Evolutionary conservation across 1,284 basidiomycete genomes (phyloP).

Genomic region (Wolfiporia cocos): DNA sequence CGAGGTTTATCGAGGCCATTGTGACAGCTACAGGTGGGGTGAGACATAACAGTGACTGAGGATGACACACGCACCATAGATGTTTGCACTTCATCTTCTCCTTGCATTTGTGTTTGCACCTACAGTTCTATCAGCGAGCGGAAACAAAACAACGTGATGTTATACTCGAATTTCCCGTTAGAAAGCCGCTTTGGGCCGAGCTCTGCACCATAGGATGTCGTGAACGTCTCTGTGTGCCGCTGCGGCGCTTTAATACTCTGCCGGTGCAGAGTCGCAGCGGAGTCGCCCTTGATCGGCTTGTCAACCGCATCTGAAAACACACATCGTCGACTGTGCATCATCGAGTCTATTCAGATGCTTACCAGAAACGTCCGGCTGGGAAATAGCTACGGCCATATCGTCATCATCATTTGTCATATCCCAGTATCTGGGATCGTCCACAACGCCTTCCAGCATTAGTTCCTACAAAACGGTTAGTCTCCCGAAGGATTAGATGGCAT

Average conservation of each 20-base stretch:
- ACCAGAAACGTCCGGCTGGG: not conserved
- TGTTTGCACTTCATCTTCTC: constrained; percentile 71
- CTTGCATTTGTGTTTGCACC: constrained; percentile 78
- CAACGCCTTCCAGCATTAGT: constrained; percentile 52
- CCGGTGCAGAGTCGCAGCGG: not conserved
- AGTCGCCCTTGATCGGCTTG: not conserved
- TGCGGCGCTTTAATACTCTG: not conserved
- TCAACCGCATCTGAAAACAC: not conserved
- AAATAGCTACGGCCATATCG: constrained; percentile 7
- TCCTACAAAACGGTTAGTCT: not conserved
- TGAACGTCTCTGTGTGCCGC: constrained; percentile 17
- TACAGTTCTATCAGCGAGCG: constrained; percentile 21
- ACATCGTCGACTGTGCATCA: not conserved
- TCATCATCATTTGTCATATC: constrained; percentile 41
- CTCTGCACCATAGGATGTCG: not conserved
- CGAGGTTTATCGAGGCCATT: constrained; percentile 58
- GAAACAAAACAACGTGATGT: not conserved
- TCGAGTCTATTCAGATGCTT: too few relatives aligned
- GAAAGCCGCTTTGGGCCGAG: constrained; percentile 23
- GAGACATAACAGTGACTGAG: not conserved
- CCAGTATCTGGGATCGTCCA: constrained; percentile 64
- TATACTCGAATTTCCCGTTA: constrained; percentile 51
- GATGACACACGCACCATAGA: constrained; percentile 47
- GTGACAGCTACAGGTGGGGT: constrained; percentile 46
- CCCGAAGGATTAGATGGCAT: not conserved